A percentile compares a stretch with the other conserved stretches of the same genome.
Conservation (phyloP, 164 flowering plant genomes). For the Berberis vulgaris region DNA sequence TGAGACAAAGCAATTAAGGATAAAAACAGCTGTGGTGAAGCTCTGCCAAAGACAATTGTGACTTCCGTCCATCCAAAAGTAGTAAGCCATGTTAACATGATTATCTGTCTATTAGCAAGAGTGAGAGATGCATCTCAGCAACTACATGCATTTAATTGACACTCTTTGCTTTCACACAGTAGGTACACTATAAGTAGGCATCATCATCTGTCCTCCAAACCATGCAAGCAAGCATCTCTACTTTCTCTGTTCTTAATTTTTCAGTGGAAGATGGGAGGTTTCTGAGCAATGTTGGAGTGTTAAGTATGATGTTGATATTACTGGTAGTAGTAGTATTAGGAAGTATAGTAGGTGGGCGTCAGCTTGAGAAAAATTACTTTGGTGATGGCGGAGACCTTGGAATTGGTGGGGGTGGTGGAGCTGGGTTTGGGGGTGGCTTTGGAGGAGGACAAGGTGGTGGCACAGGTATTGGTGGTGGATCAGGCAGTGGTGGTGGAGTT, state of each 20-base stretch:
- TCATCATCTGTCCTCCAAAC: background rate
- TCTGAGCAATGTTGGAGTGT: constrained; percentile 7
- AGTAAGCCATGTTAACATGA: background rate
- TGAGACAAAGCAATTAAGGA: background rate
- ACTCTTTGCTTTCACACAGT: no score
- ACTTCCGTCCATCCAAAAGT: background rate
- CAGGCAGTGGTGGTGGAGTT: constrained; percentile 5
- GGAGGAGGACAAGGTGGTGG: constrained; percentile 8
- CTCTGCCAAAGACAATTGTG: no score
- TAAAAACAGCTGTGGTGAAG: background rate
- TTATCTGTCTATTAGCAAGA: background rate
- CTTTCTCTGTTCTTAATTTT: background rate
- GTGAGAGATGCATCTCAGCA: background rate
- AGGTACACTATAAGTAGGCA: background rate
- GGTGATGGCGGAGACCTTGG: constrained; percentile 18
- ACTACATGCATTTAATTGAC: background rate
- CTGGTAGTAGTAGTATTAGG: constrained; percentile 3
- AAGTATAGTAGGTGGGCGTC: constrained; percentile 7
- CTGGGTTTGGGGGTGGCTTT: constrained; percentile 9
- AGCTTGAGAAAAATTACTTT: constrained; percentile 9
- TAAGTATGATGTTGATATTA: constrained; percentile 5
- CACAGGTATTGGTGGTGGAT: constrained; percentile 9
- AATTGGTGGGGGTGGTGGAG: constrained; percentile 15
- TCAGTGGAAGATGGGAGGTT: constrained; percentile 9
- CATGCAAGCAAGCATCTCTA: background rate